Percentiles rank a stretch among this genome's conserved stretches.
Conservation (phyloP, 2,329 filamentous ascomycete genomes). For the Ascochyta fabae region DNA sequence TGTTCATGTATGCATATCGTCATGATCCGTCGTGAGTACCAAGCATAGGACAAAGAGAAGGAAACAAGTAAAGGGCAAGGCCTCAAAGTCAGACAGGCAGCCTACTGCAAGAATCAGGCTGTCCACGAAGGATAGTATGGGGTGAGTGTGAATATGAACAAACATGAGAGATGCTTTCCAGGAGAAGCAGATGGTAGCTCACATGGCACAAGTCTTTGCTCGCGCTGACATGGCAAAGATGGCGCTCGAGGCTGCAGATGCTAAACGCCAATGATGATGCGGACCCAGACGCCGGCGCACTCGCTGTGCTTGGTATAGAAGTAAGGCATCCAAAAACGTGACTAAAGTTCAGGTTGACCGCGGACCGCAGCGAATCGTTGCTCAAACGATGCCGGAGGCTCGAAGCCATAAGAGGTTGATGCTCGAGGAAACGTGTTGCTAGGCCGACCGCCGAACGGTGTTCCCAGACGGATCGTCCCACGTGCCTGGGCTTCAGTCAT, state of each 20-base stretch:
- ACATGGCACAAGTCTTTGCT: conserved; percentile 30
- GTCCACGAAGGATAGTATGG: conserved; percentile 22
- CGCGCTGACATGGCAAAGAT: conserved; percentile 28
- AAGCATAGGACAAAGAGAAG: conserved; percentile 24
- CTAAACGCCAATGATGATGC: conserved; percentile 47
- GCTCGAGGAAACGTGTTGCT: conserved; percentile 57
- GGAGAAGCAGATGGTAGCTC: conserved; percentile 26
- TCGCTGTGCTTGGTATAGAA: conserved; percentile 30
- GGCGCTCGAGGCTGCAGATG: conserved; percentile 32
- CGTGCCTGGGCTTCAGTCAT: conserved; percentile 40
- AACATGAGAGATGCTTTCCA: conserved; percentile 45
- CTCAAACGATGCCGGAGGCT: conserved; percentile 48
- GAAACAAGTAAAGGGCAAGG: conserved; percentile 14
- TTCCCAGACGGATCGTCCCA: conserved; percentile 54
- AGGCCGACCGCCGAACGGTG: conserved; percentile 54
- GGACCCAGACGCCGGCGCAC: conserved; percentile 29
- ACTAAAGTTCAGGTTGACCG: conserved; percentile 31
- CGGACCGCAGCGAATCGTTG: conserved; percentile 46
- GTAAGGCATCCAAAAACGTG: conserved; percentile 31
- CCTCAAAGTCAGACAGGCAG: conserved; percentile 18
- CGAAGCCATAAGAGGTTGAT: conserved; percentile 47
- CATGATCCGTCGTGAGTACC: conserved; percentile 32
- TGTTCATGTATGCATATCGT: conserved; percentile 36
- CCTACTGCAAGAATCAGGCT: conserved; percentile 21
- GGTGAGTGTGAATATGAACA: conserved; percentile 31